Base-by-base conservation (phyloP, 73 alveolate species). In the Paramecium primaurelia region DNA sequence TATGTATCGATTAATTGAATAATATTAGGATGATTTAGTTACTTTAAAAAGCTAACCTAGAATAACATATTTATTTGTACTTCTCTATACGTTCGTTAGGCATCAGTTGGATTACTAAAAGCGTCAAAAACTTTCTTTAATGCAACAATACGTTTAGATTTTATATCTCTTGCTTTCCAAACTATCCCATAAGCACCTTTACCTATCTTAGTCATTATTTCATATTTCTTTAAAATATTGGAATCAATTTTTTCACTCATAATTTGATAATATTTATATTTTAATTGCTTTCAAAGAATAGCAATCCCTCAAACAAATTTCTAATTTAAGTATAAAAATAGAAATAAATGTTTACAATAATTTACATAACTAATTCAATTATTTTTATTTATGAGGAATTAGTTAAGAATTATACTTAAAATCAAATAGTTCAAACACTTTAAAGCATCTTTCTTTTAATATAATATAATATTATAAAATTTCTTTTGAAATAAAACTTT, bases 181-280 rank as follows among this genome's bases (percentile, higher is more conserved):
- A 97, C 99, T 8, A 97, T 92, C 18, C 99, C 99, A 92, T 97
- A 96, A 12, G 99, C 98, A 4, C 99, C 99, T 93, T 96, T 93
- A 1, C 99, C 99, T 28, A 96, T 83, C 93, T 92, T 95, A 32
- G 95, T 45, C 30, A 95, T 88, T 28, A 95, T 93, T 58, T 95
- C 98, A 92, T 95, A 95, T 89, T 94, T 95, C 80, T 93, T 95
- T 77, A 95, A 86, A 37, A 95, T 94, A 73, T 92, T 94, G 6
- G 93, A 92, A 42, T 95, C 98, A 32, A 95, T 90, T 59, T 95
- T 97, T 90, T 95, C 98, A 86, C 96, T 94, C 98, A 95, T 95
- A 36, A 84, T 94, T 45, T 22, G 44, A n/a, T 25, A 18, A 60
- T 42, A 30, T 59, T 49, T 92, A 42, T 37, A 92, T 32, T 92